phyloP scores from a whole-genome alignment of 2,329 filamentous ascomycete genomes.

The Xylaria sp. region DNA sequence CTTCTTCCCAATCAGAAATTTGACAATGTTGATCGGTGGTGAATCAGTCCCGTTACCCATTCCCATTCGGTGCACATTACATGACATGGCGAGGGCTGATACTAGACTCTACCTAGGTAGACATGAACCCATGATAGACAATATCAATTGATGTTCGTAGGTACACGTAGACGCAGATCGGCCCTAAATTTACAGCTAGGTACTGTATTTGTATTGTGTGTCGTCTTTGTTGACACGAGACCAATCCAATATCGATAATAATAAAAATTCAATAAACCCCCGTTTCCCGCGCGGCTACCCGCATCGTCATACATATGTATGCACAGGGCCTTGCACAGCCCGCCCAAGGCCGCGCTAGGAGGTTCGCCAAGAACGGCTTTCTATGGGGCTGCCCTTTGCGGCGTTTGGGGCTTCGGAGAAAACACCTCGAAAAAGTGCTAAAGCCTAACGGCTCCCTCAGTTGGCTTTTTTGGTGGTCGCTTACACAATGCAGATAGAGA shows the following conservation, averaged over 20 bases:
- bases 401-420: slow-evolving; percentile 12
- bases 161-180: too few species aligned
- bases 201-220: neutral
- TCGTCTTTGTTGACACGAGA: neutral
- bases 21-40: neutral
- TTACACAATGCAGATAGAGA: slow-evolving; percentile 11
- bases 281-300: slow-evolving; percentile 9
- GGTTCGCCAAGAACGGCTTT: slow-evolving; percentile 26
- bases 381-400: slow-evolving; percentile 12
- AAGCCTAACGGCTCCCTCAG: slow-evolving; percentile 27
- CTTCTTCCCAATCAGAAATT: neutral
- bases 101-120: neutral
- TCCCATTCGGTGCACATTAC: neutral
- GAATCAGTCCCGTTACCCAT: neutral
- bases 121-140: too few species aligned
- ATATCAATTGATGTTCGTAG: too few species aligned
- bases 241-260: neutral
- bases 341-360: slow-evolving; percentile 13
- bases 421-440: neutral
- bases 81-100: neutral
- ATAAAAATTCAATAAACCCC: neutral
- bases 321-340: slow-evolving; percentile 16
- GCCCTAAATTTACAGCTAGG: too few species aligned
- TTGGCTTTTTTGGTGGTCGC: neutral
- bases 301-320: neutral